Conservation (phyloP, 352 stramenopile species). For the Phytophthora idaei region DNA sequence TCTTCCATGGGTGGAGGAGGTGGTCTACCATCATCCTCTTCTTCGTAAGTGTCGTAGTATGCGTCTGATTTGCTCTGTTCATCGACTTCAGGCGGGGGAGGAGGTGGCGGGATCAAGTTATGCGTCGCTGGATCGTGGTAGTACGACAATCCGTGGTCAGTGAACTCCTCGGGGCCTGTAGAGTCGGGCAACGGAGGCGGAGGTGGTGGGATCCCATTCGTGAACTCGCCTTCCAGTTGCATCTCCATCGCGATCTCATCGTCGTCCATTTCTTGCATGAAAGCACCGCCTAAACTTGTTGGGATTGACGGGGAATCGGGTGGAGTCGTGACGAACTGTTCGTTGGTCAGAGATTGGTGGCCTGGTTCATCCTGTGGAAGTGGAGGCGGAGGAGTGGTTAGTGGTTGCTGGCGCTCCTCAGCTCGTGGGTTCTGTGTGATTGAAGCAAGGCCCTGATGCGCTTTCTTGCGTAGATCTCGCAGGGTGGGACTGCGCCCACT, state of each 20-base stretch:
- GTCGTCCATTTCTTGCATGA: slow-evolving; percentile 74
- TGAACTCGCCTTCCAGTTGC: slow-evolving; percentile 26
- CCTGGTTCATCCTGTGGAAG: slow-evolving; percentile 4
- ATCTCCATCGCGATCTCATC: slow-evolving; percentile 45
- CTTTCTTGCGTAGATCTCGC: slow-evolving; percentile 30
- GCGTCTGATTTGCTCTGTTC: slow-evolving; percentile 31
- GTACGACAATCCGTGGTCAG: slow-evolving; percentile 62
- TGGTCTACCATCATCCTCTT: slow-evolving; percentile 11
- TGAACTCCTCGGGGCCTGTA: slow-evolving; percentile 37
- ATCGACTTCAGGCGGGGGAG: slow-evolving; percentile 30
- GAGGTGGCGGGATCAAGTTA: slow-evolving; percentile 31
- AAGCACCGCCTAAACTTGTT: slow-evolving; percentile 39
- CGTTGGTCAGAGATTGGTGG: slow-evolving; percentile 11
- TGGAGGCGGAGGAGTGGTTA: slow-evolving; percentile 8
- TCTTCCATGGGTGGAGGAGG: slow-evolving; percentile 23
- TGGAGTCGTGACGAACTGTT: slow-evolving; percentile 14
- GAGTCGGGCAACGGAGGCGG: slow-evolving; percentile 21
- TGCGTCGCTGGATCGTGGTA: slow-evolving; percentile 48
- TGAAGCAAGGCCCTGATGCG: slow-evolving; percentile 29
- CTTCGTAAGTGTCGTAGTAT: slow-evolving; percentile 24
- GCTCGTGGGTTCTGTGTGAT: slow-evolving; percentile 17
- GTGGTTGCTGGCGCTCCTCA: slow-evolving; percentile 17
- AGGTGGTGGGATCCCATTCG: slow-evolving; percentile 19
- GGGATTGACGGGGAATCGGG: slow-evolving; percentile 15
- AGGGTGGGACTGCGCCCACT: slow-evolving; percentile 24